A percentile compares a stretch with the other conserved stretches of the same genome.
phyloP scores from a whole-genome alignment of 73 alveolate genomes.

The Diophrys appendiculata region DNA sequence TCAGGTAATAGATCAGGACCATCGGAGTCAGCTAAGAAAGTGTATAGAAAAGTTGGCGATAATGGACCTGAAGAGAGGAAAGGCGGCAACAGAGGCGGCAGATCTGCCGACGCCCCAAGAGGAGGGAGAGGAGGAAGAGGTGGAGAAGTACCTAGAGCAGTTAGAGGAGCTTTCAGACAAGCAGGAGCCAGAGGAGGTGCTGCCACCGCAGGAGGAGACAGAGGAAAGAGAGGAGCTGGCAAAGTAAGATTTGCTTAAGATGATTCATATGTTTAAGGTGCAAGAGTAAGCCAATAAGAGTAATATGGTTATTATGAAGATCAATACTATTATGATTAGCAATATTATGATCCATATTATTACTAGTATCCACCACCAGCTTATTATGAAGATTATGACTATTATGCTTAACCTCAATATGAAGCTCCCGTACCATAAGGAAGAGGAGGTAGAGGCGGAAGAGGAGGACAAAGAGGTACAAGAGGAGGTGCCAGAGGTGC shows the following conservation, averaged over 20 bases:
- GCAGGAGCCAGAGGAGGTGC: not conserved
- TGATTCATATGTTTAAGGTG: not conserved
- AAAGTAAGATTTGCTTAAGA: not conserved
- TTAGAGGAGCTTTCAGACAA: not conserved
- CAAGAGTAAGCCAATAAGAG: not conserved
- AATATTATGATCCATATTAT: not conserved
- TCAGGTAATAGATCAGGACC: conserved; percentile 4
- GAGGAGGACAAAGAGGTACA: conserved; percentile 12
- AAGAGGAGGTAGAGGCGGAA: conserved; percentile 5
- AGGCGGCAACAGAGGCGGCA: conserved; percentile 20
- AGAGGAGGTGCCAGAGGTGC: conserved; percentile 36
- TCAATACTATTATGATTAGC: not conserved
- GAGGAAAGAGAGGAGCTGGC: not conserved
- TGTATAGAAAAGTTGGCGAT: not conserved
- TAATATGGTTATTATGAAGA: not conserved
- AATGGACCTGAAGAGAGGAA: conserved; percentile 15
- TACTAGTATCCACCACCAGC: not conserved
- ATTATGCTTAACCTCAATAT: not conserved
- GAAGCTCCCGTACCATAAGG: not conserved
- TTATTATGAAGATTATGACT: too few species aligned
- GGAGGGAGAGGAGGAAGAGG: conserved; percentile 7
- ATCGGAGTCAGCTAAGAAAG: not conserved
- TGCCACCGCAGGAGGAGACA: not conserved
- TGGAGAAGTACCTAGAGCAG: not conserved
- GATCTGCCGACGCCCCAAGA: not conserved